These are phyloP conservation scores for Phellopilus nigrolimitatus DNA, from an alignment of 1,284 basidiomycete genomes.

Conservation along the genomic window DNA sequence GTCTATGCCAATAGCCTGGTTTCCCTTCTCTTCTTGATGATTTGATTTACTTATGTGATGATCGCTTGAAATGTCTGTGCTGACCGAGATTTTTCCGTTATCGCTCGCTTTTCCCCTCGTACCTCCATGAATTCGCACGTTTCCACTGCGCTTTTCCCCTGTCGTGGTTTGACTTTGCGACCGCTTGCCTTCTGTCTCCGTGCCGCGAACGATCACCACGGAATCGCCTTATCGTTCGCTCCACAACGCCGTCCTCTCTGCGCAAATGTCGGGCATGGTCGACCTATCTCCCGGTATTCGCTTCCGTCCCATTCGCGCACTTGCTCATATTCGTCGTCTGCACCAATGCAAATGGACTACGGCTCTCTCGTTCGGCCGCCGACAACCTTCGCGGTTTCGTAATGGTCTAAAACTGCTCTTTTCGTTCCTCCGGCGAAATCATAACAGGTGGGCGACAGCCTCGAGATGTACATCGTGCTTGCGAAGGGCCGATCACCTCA, in stretches of 20 bases:
- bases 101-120: background rate
- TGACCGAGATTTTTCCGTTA: slow-evolving; percentile 18
- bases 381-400: slow-evolving; percentile 15
- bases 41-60: background rate
- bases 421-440: background rate
- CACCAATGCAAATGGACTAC: too few relatives aligned
- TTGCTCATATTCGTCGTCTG: too few relatives aligned
- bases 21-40: background rate
- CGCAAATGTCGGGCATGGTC: too few relatives aligned
- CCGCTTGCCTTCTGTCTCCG: too few relatives aligned
- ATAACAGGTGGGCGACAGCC: slow-evolving; percentile 80
- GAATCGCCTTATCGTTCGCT: too few relatives aligned
- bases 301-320: too few relatives aligned
- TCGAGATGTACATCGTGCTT: slow-evolving; percentile 86
- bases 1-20: background rate
- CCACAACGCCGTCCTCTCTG: too few relatives aligned
- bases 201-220: too few relatives aligned
- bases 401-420: background rate
- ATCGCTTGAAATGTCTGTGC: background rate
- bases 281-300: too few relatives aligned
- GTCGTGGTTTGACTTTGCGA: background rate
- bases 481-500: slow-evolving; percentile 61
- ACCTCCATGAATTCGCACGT: too few relatives aligned
- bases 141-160: background rate
- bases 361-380: background rate